Conservation (phyloP, 2,329 filamentous ascomycete species). For the Ophiosphaerella korrae region DNA sequence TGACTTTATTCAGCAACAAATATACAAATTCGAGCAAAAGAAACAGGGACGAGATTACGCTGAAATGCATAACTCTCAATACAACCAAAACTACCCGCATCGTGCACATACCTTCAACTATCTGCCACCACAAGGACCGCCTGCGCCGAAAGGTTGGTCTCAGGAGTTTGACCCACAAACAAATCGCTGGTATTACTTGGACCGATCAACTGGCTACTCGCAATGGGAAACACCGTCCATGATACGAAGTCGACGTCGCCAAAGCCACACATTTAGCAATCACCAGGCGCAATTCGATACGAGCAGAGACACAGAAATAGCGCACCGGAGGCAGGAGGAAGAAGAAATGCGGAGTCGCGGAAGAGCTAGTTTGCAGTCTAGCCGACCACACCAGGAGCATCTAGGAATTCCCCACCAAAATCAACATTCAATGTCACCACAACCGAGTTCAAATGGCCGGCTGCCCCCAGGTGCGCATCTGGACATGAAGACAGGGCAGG, state of each 20-base stretch:
- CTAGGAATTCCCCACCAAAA: background rate
- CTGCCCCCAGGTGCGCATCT: conserved; percentile 18
- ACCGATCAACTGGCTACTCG: conserved; percentile 62
- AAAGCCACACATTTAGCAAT: conserved; percentile 1
- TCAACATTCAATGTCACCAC: conserved; percentile 2
- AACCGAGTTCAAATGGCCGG: conserved; percentile 8
- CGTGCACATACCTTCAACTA: conserved; percentile 7
- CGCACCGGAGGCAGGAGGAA: conserved; percentile 5
- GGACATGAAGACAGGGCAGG: conserved; percentile 19
- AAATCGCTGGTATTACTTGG: conserved; percentile 68
- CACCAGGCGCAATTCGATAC: conserved; percentile 1
- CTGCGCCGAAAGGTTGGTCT: conserved; percentile 58
- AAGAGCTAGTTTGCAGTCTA: conserved; percentile 10
- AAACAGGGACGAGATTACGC: conserved; percentile 5
- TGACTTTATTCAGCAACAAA: conserved; percentile 21
- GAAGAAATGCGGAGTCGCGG: background rate
- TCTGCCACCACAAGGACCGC: conserved; percentile 49
- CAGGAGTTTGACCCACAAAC: conserved; percentile 65
- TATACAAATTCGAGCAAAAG: conserved; percentile 25
- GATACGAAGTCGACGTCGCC: conserved; percentile 1
- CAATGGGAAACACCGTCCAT: conserved; percentile 61
- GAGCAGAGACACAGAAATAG: conserved; percentile 1
- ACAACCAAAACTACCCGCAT: conserved; percentile 6
- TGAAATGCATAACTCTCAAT: conserved; percentile 5
- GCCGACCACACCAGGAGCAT: conserved; percentile 1